A percentile compares a stretch with the other conserved stretches of the same genome.
These are phyloP conservation scores for Ceratocystis eucalypticola DNA, from an alignment of 2,329 filamentous ascomycete species.

Conservation along the genomic window DNA sequence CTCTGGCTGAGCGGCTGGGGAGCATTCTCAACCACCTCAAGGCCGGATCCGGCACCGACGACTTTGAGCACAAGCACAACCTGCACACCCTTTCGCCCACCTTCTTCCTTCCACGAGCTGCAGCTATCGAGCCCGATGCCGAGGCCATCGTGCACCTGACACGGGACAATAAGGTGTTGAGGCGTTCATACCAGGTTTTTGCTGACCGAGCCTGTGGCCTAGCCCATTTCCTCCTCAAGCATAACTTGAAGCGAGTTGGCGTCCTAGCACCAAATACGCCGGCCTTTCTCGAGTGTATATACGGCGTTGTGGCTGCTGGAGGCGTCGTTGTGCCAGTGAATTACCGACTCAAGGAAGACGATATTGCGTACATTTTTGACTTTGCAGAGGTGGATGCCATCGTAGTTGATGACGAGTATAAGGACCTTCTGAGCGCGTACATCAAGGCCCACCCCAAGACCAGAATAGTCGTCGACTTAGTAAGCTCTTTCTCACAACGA, in stretches of 20 bases:
- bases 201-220: conserved; percentile 77
- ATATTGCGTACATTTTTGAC: conserved; percentile 81
- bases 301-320: conserved; percentile 70
- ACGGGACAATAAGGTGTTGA: conserved; percentile 57
- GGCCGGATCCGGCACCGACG: conserved; percentile 6
- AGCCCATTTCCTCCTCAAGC: conserved; percentile 72
- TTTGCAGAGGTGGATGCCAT: conserved; percentile 79
- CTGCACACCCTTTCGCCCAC: conserved; percentile 76
- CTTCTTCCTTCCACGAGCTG: conserved; percentile 73
- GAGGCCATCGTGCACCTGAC: conserved; percentile 78
- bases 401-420: conserved; percentile 73
- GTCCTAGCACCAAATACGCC: conserved; percentile 87
- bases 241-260: conserved; percentile 62
- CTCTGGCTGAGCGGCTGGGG: conserved; percentile 45
- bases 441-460: conserved; percentile 46
- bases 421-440: conserved; percentile 55
- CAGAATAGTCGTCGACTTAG: conserved; percentile 59
- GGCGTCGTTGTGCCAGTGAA: conserved; percentile 58
- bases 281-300: conserved; percentile 82
- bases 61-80: conserved; percentile 38
- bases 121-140: conserved; percentile 73
- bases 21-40: conserved; percentile 41
- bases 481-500: conserved; percentile 23
- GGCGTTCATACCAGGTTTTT: conserved; percentile 65
- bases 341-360: conserved; percentile 59